phyloP scores from a whole-genome alignment of 495 filamentous ascomycete species.

The Oidiodendron maius region DNA sequence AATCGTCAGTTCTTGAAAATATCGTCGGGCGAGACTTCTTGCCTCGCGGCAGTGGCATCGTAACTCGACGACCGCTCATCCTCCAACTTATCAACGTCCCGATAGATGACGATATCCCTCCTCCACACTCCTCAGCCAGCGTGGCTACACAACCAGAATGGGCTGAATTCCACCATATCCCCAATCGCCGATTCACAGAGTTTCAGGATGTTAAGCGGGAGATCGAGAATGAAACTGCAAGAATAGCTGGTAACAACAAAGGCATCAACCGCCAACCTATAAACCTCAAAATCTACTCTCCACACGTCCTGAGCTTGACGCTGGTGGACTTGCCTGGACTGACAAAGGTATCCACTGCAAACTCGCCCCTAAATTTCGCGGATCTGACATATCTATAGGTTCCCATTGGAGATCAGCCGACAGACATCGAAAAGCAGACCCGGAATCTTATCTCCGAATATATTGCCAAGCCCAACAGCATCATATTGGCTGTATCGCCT shows the following conservation, averaged over 20 bases:
- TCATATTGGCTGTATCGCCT: conserved; percentile 93
- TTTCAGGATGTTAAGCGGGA: conserved; percentile 91
- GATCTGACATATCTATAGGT: conserved; percentile 53
- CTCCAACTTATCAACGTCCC: conserved; percentile 98
- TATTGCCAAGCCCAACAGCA: conserved; percentile 98
- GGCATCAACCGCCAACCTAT: conserved; percentile 97
- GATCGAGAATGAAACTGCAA: conserved; percentile 92
- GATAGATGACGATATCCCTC: conserved; percentile 61
- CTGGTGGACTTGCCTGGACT: conserved; percentile 93
- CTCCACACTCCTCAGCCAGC: conserved; percentile 60
- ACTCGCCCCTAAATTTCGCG: too few species aligned
- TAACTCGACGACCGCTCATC: conserved; percentile 89
- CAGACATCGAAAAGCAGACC: conserved; percentile 98
- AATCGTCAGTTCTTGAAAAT: conserved; percentile 99
- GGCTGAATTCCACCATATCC: conserved; percentile 96
- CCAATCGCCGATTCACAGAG: conserved; percentile 83
- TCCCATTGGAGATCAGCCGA: conserved; percentile 95
- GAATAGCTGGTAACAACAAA: conserved; percentile 96
- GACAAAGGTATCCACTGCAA: conserved; percentile 92
- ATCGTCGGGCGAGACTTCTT: conserved; percentile 98
- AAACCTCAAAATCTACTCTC: conserved; percentile 98
- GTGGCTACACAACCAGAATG: conserved; percentile 74
- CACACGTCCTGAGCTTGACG: conserved; percentile 92
- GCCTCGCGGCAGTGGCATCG: conserved; percentile 92
- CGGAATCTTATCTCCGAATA: conserved; percentile 96